phyloP scores from a whole-genome alignment of 1,139 yeast species.

The Lizanozyma gosingica region DNA sequence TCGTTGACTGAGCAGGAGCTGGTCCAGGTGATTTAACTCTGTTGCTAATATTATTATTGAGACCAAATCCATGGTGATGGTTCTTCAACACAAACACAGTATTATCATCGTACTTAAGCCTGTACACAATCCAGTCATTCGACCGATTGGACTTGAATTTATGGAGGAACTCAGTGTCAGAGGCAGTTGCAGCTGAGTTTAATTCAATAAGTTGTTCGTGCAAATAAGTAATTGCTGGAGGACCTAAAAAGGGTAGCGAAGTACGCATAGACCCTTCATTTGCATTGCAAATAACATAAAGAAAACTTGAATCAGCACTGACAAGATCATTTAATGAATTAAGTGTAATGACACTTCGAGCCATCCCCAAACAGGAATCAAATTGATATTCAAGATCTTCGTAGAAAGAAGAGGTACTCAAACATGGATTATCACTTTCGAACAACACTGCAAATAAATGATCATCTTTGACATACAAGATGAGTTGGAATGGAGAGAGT shows the following conservation, averaged over 20 bases:
- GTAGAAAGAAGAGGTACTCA: background rate
- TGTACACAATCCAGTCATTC: background rate
- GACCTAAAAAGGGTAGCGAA: background rate
- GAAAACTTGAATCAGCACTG: background rate
- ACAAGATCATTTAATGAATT: background rate
- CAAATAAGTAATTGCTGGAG: background rate
- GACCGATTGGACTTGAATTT: background rate
- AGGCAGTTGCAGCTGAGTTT: background rate
- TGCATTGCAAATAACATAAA: background rate
- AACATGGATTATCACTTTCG: background rate
- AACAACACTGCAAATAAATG: background rate
- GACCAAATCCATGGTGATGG: background rate
- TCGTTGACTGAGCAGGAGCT: background rate
- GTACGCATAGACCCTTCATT: background rate
- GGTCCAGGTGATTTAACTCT: background rate
- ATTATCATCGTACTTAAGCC: background rate
- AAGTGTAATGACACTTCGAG: background rate
- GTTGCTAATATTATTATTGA: background rate
- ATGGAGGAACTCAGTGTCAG: background rate
- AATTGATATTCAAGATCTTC: background rate
- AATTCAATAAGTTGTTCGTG: background rate
- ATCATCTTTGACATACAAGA: background rate
- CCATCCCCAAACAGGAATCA: background rate
- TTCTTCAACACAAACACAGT: background rate
- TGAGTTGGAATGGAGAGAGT: background rate